A percentile compares a stretch with the other conserved stretches of the same genome.
phyloP scores from a whole-genome alignment of 129 eudicot species.

The Arctium minus region DNA sequence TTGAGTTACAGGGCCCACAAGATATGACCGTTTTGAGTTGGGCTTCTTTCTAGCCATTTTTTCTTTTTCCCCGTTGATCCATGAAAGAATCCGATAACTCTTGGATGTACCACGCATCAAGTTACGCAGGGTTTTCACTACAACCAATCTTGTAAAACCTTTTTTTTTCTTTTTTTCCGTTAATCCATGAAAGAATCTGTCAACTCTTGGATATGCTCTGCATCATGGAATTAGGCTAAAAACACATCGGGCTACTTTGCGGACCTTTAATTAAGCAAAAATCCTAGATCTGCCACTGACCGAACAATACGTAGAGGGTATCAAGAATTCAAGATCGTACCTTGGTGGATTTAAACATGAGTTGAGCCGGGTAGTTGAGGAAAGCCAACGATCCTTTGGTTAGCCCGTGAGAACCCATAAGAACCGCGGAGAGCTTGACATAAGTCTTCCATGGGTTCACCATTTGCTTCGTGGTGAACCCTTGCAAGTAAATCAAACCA shows the following conservation, averaged over 20 bases:
- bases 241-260: too few species aligned
- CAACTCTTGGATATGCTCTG: too few species aligned
- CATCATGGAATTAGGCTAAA: too few species aligned
- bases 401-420: slow-evolving; percentile 79
- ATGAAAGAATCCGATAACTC: too few species aligned
- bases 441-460: slow-evolving; percentile 91
- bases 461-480: slow-evolving; percentile 81
- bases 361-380: slow-evolving; percentile 76
- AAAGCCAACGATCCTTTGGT: slow-evolving; percentile 81
- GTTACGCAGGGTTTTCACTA: too few species aligned
- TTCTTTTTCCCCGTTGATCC: not conserved
- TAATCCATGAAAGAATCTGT: not conserved
- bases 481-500: slow-evolving; percentile 59
- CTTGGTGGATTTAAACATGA: slow-evolving; percentile 89
- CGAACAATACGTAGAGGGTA: not conserved
- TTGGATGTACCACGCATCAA: too few species aligned
- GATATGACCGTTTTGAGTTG: not conserved
- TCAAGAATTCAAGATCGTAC: slow-evolving; percentile 15
- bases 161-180: too few species aligned
- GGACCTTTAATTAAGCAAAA: too few species aligned
- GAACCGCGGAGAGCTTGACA: slow-evolving; percentile 73
- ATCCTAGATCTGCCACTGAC: too few species aligned
- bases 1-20: not conserved
- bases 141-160: too few species aligned
- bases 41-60: not conserved